Conservation (phyloP, 2,329 filamentous ascomycete species). For the Aspergillus aculeatus region DNA sequence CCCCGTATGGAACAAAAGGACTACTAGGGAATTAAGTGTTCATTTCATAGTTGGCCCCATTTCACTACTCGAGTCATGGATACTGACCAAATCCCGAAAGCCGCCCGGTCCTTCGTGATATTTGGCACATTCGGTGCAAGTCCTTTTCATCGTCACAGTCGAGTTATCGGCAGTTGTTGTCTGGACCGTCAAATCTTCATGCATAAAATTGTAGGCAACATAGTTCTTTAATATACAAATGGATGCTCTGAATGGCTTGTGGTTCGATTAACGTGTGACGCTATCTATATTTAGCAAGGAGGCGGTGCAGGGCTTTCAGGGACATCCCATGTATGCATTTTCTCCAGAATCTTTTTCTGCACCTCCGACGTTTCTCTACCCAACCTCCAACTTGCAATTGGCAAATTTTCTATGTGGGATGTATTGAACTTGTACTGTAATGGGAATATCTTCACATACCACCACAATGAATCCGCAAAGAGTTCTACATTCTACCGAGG, state of each 20-base stretch:
- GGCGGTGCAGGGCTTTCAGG: constrained; percentile 14
- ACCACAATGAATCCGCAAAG: too few relatives aligned
- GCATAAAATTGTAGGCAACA: constrained; percentile 11
- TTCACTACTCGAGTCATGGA: neutral
- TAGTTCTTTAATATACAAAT: constrained; percentile 9
- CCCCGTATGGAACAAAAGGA: neutral
- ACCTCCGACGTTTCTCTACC: too few relatives aligned
- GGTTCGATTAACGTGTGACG: constrained; percentile 1
- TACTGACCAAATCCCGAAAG: neutral
- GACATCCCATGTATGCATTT: neutral
- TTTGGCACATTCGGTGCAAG: neutral
- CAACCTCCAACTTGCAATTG: too few relatives aligned
- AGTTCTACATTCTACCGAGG: too few relatives aligned
- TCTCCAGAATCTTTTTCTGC: neutral
- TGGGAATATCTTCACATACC: too few relatives aligned
- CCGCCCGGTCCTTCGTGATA: neutral
- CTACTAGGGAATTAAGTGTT: too few relatives aligned
- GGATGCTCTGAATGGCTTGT: neutral
- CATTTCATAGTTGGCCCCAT: neutral
- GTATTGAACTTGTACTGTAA: too few relatives aligned
- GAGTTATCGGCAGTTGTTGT: neutral
- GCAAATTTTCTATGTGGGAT: too few relatives aligned
- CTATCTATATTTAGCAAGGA: constrained; percentile 16
- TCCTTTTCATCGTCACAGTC: neutral
- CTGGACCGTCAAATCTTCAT: neutral